phyloP scores from a whole-genome alignment of 2,329 filamentous ascomycete species.

The Arthrobotrys musiformis region DNA sequence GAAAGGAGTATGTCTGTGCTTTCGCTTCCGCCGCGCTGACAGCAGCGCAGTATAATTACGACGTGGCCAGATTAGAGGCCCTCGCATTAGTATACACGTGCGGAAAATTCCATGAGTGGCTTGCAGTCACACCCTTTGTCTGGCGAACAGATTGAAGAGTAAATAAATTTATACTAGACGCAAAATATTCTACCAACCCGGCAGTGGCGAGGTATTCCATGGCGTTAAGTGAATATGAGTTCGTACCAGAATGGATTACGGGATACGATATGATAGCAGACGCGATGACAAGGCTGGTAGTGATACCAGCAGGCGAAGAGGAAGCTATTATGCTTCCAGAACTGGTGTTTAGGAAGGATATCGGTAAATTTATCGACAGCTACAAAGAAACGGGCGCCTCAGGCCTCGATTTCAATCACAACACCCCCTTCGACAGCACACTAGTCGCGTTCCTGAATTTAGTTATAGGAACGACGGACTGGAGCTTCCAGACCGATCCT shows the following conservation, averaged over 20 bases:
- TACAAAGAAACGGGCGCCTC: too few species aligned
- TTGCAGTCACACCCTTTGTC: neutral
- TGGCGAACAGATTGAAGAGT: neutral
- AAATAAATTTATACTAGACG: neutral
- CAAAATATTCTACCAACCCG: neutral
- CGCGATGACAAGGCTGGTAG: too few species aligned
- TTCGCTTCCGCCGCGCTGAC: neutral
- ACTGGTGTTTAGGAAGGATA: too few species aligned
- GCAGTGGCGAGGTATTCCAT: neutral
- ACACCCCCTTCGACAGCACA: too few species aligned
- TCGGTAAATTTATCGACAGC: too few species aligned
- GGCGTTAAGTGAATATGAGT: neutral
- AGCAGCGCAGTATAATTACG: neutral
- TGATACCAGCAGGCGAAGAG: too few species aligned
- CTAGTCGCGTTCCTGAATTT: too few species aligned
- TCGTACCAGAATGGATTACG: neutral
- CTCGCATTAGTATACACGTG: neutral
- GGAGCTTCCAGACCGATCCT: too few species aligned
- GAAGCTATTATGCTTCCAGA: too few species aligned
- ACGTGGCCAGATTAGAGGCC: neutral
- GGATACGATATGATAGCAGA: neutral
- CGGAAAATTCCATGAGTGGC: neutral
- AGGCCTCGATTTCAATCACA: too few species aligned
- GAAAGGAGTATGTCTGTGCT: neutral
- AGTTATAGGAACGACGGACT: too few species aligned